Percentiles rank a stretch among this genome's conserved stretches.
phyloP scores from a whole-genome alignment of 2,329 filamentous ascomycete species.

The Capronia americana region DNA sequence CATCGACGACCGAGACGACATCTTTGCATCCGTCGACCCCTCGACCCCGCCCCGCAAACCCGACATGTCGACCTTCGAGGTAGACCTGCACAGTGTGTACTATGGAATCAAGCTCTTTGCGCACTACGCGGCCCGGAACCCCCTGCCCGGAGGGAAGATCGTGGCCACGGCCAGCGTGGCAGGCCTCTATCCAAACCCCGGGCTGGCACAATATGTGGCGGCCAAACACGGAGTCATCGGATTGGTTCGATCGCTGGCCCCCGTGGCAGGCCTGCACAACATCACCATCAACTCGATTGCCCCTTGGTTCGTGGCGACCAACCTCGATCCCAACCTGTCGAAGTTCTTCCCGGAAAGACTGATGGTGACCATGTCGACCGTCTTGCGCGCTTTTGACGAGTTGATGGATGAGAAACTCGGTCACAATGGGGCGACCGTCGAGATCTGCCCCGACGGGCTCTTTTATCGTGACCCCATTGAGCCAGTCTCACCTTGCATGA shows the following conservation, averaged over 20 bases:
- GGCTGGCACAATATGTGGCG: constrained; percentile 31
- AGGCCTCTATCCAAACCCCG: constrained; percentile 48
- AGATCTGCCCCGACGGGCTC: no score
- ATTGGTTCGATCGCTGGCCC: constrained; percentile 41
- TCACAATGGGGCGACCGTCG: no score
- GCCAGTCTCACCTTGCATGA: no score
- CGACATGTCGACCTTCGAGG: constrained; percentile 12
- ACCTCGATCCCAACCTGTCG: constrained; percentile 6
- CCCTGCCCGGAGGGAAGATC: constrained; percentile 52
- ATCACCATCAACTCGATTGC: constrained; percentile 46
- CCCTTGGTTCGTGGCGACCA: constrained; percentile 44
- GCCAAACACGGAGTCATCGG: constrained; percentile 63
- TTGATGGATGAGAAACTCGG: neutral
- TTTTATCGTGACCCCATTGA: no score
- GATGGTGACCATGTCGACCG: constrained; percentile 24
- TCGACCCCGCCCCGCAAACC: constrained; percentile 22
- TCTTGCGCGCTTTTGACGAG: constrained; percentile 16
- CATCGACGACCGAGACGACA: constrained; percentile 27
- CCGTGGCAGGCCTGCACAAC: constrained; percentile 6
- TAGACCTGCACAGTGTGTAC: constrained; percentile 25
- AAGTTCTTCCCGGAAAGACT: constrained; percentile 9
- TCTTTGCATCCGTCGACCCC: constrained; percentile 23
- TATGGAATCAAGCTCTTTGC: constrained; percentile 59
- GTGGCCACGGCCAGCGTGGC: constrained; percentile 54
- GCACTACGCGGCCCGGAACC: constrained; percentile 59